A percentile compares a stretch with the other conserved stretches of the same genome.
These are phyloP conservation scores for Fusarium sp. DNA, from an alignment of 2,329 filamentous ascomycete species.

Conservation along the genomic window DNA sequence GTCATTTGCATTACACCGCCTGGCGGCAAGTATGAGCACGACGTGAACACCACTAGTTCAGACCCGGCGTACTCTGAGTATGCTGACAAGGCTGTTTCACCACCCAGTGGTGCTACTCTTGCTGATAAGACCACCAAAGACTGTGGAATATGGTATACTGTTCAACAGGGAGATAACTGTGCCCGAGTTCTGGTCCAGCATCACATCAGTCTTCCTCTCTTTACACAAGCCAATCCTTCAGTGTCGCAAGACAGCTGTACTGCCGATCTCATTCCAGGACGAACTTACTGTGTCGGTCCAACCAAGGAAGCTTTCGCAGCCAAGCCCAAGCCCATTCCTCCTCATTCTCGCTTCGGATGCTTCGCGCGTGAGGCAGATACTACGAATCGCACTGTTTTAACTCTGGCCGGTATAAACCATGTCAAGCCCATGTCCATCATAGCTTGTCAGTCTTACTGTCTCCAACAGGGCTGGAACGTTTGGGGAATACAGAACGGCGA, in stretches of 20 bases:
- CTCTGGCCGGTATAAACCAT: conserved; percentile 1
- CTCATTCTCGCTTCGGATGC: conserved; percentile 13
- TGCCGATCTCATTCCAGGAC: conserved; percentile 7
- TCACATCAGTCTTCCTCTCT: conserved; percentile 17
- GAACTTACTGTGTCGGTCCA: conserved; percentile 15
- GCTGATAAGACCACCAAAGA: background rate
- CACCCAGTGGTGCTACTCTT: conserved; percentile 1
- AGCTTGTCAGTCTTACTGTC: conserved; percentile 13
- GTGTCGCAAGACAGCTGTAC: conserved; percentile 12
- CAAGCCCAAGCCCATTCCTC: background rate
- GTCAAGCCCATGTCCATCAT: conserved; percentile 14
- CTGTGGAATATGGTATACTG: conserved; percentile 2
- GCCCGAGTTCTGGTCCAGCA: conserved; percentile 9
- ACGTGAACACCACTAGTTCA: background rate
- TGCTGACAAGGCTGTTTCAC: conserved; percentile 4
- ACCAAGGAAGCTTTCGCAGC: conserved; percentile 5
- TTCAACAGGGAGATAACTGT: conserved; percentile 6
- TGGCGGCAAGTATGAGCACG: background rate
- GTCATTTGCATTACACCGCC: conserved; percentile 6
- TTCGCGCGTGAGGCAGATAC: conserved; percentile 6
- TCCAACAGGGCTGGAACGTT: conserved; percentile 3
- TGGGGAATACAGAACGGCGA: conserved; percentile 14
- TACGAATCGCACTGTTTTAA: conserved; percentile 3
- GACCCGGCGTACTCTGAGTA: background rate
- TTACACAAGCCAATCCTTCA: conserved; percentile 17